phyloP scores from a whole-genome alignment of 1,284 basidiomycete genomes.

The Sphaerobolus stellatus region DNA sequence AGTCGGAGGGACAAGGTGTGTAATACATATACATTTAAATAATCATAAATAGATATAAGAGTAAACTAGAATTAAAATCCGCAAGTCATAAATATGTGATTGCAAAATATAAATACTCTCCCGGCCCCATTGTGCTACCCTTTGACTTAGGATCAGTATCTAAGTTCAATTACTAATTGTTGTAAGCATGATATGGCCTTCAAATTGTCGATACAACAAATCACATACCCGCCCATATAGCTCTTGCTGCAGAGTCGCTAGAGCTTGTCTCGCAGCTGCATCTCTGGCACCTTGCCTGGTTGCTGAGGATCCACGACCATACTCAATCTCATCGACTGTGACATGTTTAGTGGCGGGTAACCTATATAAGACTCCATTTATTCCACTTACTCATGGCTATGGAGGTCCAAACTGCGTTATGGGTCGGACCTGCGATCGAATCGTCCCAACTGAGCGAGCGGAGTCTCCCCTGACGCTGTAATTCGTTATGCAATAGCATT shows the following conservation, averaged over 20 bases:
- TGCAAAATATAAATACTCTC: too few species aligned
- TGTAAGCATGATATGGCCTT: too few species aligned
- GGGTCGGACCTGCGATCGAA: not conserved
- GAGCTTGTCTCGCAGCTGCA: slow-evolving; percentile 7
- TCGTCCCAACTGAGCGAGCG: slow-evolving; percentile 1
- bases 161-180: too few species aligned
- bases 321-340: slow-evolving; percentile 8
- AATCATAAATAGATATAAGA: too few species aligned
- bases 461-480: slow-evolving; percentile 9
- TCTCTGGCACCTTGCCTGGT: slow-evolving; percentile 8
- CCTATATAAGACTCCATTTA: not conserved
- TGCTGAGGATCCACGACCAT: slow-evolving; percentile 2
- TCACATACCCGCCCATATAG: not conserved
- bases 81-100: too few species aligned
- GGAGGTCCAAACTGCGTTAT: slow-evolving; percentile 7
- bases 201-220: not conserved
- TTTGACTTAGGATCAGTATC: too few species aligned
- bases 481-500: slow-evolving; percentile 9
- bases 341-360: not conserved
- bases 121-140: too few species aligned
- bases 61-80: too few species aligned
- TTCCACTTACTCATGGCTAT: not conserved
- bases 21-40: too few species aligned
- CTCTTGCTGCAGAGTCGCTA: slow-evolving; percentile 1
- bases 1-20: too few species aligned